These are phyloP conservation scores for Castanopsis chinensis DNA, from an alignment of 306 rosid species.

Conservation along the genomic window DNA sequence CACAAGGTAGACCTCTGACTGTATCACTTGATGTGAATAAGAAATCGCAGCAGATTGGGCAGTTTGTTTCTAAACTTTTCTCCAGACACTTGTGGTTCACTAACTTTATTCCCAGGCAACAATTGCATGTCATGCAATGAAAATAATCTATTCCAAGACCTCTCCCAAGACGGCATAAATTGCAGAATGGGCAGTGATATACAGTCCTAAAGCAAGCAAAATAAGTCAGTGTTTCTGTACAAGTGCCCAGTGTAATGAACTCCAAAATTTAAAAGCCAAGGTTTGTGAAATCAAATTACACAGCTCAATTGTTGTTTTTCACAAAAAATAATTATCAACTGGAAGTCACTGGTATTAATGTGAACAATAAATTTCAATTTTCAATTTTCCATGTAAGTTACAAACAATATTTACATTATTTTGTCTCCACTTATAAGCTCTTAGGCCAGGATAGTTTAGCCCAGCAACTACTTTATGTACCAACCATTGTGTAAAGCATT, in stretches of 20 bases:
- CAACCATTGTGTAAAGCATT: background rate
- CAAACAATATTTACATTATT: background rate
- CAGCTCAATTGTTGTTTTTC: background rate
- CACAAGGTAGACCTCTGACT: conserved; percentile 92
- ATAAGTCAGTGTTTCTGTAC: background rate
- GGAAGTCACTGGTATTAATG: background rate
- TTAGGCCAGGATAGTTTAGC: background rate
- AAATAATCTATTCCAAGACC: conserved; percentile 95
- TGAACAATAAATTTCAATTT: background rate
- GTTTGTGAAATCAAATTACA: background rate
- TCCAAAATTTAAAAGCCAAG: background rate
- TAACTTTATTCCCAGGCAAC: conserved; percentile 89
- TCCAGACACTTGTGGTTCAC: conserved; percentile 89
- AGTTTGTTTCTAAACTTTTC: conserved; percentile 91
- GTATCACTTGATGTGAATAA: conserved; percentile 95
- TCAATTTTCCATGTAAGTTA: background rate
- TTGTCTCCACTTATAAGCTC: background rate
- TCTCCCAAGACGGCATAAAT: conserved; percentile 92
- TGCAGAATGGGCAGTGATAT: conserved; percentile 99
- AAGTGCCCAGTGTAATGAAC: background rate
- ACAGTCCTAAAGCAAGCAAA: conserved; percentile 30
- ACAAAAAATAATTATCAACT: background rate
- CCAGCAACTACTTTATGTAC: background rate
- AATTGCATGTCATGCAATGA: conserved; percentile 98
- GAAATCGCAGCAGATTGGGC: conserved; percentile 97